Conservation (phyloP, 257 asterid genomes). For the Anisodus tanguticus region DNA sequence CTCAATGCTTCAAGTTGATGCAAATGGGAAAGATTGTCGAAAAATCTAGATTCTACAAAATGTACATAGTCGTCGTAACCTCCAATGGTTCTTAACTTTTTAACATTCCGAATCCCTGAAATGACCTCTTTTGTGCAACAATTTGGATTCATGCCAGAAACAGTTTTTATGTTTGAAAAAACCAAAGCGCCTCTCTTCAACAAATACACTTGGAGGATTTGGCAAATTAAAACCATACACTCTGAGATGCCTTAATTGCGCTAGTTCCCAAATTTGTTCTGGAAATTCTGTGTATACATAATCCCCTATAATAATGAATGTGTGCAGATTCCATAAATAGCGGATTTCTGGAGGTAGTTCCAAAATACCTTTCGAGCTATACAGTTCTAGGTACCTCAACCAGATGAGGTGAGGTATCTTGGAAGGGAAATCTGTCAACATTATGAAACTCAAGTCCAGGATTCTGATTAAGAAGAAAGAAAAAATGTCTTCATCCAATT, state of each 20-base stretch:
- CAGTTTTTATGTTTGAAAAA: neutral
- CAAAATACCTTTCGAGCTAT: neutral
- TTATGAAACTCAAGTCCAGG: no score
- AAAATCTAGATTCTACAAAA: neutral
- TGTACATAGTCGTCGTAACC: neutral
- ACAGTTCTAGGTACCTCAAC: no score
- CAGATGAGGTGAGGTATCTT: no score
- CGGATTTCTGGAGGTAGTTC: neutral
- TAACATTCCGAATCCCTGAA: neutral
- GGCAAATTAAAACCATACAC: neutral
- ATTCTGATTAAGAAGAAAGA: neutral
- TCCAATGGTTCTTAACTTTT: neutral
- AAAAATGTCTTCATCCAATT: neutral
- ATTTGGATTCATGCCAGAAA: neutral
- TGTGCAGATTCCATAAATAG: neutral
- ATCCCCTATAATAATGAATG: neutral
- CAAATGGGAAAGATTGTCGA: neutral
- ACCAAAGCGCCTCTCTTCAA: neutral
- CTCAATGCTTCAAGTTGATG: slow-evolving; percentile 9
- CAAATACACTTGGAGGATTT: neutral
- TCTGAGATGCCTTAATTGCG: slow-evolving; percentile 16
- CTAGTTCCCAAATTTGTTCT: neutral
- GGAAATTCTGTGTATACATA: neutral
- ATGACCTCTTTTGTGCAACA: neutral
- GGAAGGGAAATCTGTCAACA: no score